Evolutionary conservation across 208 protist species (phyloP).

Genomic region (Trypanosoma cruzi): DNA sequence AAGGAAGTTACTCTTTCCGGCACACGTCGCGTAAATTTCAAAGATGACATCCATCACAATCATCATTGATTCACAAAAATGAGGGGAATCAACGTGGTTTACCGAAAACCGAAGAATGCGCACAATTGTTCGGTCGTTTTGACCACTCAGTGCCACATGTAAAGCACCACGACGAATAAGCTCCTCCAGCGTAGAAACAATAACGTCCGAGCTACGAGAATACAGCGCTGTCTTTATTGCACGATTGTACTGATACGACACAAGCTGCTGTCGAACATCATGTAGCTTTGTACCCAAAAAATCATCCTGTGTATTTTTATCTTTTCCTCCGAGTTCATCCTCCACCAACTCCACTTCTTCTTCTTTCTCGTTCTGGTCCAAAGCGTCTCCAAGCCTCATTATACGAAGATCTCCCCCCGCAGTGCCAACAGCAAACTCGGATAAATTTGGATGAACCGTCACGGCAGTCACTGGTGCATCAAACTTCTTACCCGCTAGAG

Average conservation of each 20-base stretch:
- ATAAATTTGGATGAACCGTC: constrained; percentile 64
- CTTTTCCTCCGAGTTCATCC: constrained; percentile 9
- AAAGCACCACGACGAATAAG: constrained; percentile 75
- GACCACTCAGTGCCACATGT: constrained; percentile 80
- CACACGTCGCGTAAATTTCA: constrained; percentile 72
- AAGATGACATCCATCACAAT: constrained; percentile 79
- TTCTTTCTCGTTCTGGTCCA: constrained; percentile 14
- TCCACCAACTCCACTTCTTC: constrained; percentile 24
- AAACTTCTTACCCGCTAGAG: constrained; percentile 67
- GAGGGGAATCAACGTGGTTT: constrained; percentile 69
- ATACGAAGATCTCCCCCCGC: constrained; percentile 67
- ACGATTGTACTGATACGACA: constrained; percentile 77
- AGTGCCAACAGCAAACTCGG: constrained; percentile 73
- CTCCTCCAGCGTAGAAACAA: constrained; percentile 88
- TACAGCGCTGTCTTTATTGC: constrained; percentile 80
- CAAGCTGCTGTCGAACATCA: constrained; percentile 63
- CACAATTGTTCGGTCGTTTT: constrained; percentile 83
- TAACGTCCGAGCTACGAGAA: constrained; percentile 63
- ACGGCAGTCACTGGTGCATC: constrained; percentile 58
- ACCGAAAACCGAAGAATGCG: constrained; percentile 77
- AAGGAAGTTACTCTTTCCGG: constrained; percentile 71
- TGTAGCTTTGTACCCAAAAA: constrained; percentile 55
- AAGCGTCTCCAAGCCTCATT: constrained; percentile 50
- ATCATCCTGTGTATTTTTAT: constrained; percentile 24
- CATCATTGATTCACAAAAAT: constrained; percentile 79